These are phyloP conservation scores for Ustilago sp. DNA, from an alignment of 1,284 basidiomycete species.

Conservation along the genomic window DNA sequence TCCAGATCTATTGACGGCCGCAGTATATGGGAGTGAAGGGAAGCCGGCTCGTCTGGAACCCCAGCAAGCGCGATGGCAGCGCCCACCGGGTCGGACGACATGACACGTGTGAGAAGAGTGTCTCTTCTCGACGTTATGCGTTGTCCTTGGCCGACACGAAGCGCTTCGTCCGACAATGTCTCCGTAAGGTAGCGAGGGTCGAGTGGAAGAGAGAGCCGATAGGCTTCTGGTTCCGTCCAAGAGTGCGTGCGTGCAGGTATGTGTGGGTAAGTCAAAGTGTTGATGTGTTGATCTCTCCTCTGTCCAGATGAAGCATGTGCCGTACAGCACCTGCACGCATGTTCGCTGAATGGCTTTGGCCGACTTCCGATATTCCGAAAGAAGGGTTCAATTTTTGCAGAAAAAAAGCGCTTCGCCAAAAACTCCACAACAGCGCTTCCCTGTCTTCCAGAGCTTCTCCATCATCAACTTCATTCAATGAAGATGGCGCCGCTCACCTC, in stretches of 20 bases:
- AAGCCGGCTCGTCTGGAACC: slow-evolving; percentile 47
- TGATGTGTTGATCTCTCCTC: slow-evolving; percentile 10
- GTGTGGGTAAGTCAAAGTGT: slow-evolving; percentile 1
- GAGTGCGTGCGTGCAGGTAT: neutral
- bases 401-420: slow-evolving; percentile 9
- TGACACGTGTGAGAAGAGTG: slow-evolving; percentile 10
- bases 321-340: neutral
- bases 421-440: slow-evolving; percentile 27
- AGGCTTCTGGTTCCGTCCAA: slow-evolving; percentile 2
- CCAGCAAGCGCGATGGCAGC: slow-evolving; percentile 56
- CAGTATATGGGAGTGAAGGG: slow-evolving; percentile 31
- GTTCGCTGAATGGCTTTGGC: slow-evolving; percentile 9
- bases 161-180: neutral
- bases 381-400: slow-evolving; percentile 5
- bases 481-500: slow-evolving; percentile 24
- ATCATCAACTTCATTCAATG: neutral
- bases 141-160: neutral
- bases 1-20: slow-evolving; percentile 23
- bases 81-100: slow-evolving; percentile 58
- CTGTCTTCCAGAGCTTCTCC: neutral
- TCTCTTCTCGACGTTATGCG: neutral
- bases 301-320: neutral
- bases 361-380: slow-evolving; percentile 25
- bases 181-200: neutral
- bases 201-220: neutral